Evolutionary conservation across 2,329 filamentous ascomycete genomes (phyloP), one percentile per base, ranked within the genome.

Genomic region (Decorospora gaudefroyi): DNA sequence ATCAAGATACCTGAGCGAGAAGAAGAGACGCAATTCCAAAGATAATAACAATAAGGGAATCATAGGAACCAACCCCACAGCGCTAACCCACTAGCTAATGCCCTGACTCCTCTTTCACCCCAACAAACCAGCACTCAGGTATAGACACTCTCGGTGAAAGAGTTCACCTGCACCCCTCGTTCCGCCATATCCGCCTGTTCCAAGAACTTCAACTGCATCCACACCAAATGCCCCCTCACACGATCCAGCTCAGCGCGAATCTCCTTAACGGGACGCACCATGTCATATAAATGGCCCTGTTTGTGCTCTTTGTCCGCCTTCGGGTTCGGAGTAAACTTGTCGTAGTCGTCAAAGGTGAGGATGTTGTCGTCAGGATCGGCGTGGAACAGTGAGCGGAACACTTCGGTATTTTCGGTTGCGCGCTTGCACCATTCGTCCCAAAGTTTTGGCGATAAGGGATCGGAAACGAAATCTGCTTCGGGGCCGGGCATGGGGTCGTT

Each of bases 201-300:
- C 64, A 97, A 71, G 67, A 96, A 97, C 31, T 90, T 82, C 61
- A 97, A 70, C n/a, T 90, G 90, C 85, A 96, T 92, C 88, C 89
- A 95, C 5, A 97, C 92, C 27, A 97, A 70, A 74, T 97, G 92
- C 0, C 92, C 92, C 72, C 84, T 85, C 56, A 97, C 83, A 63
- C 86, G 78, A 59, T 90, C 84, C 35, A 97, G 75, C 69, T 92
- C 90, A 54, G 78, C 69, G 11, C 88, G 80, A 5, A 93, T 83
- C 42, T 95, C 85, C 16, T 84, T 77, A 0, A 84, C 80, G 0
- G 62, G 58, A 6, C 57, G 45, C 70, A 86, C 89, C 46, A 82
- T 82, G 67, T 95, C 90, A 61, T 88, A 95, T 46, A 97, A 78
- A 71, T 97, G 93, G 0, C 93, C 92, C 3, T 90, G 75, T 69